Percentiles rank a stretch among this genome's conserved stretches.
phyloP scores from a whole-genome alignment of 768 basidiomycete genomes.

The Pulveroboletus sp. region DNA sequence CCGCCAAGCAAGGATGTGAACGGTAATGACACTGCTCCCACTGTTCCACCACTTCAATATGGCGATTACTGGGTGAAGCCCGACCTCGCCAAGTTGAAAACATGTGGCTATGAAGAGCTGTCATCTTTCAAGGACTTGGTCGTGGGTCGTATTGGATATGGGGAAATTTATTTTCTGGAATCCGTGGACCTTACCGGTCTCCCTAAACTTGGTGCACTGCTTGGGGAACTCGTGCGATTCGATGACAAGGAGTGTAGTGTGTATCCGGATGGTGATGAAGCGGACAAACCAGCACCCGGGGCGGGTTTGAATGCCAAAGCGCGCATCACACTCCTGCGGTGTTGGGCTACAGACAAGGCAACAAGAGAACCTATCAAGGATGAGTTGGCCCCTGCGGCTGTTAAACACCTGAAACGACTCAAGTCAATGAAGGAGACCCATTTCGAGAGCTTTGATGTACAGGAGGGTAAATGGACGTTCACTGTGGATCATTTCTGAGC shows the following conservation, averaged over 20 bases:
- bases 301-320: constrained; percentile 89
- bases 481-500: constrained; percentile 87
- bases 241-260: constrained; percentile 91
- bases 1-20: constrained; percentile 29
- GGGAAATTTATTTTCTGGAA: constrained; percentile 79
- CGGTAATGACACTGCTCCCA: constrained; percentile 17
- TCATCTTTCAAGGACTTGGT: constrained; percentile 71
- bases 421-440: constrained; percentile 83
- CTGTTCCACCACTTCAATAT: constrained; percentile 53
- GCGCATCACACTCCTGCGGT: constrained; percentile 68
- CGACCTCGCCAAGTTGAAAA: constrained; percentile 66
- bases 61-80: constrained; percentile 95
- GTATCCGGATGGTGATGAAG: constrained; percentile 87
- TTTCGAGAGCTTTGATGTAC: constrained; percentile 77
- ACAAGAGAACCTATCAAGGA: constrained; percentile 90
- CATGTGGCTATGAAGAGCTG: constrained; percentile 70
- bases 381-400: constrained; percentile 59
- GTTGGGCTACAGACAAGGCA: constrained; percentile 90
- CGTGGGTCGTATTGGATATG: constrained; percentile 90
- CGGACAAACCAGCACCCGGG: constrained; percentile 79
- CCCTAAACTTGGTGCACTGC: constrained; percentile 71
- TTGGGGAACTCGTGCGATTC: constrained; percentile 86
- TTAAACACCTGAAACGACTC: constrained; percentile 77
- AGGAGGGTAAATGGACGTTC: constrained; percentile 90
- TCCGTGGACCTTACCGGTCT: constrained; percentile 86